A percentile compares a stretch with the other conserved stretches of the same genome.
Evolutionary conservation across 805 yeast genomes (phyloP).

Genomic region (Nakazawaea sp.): DNA sequence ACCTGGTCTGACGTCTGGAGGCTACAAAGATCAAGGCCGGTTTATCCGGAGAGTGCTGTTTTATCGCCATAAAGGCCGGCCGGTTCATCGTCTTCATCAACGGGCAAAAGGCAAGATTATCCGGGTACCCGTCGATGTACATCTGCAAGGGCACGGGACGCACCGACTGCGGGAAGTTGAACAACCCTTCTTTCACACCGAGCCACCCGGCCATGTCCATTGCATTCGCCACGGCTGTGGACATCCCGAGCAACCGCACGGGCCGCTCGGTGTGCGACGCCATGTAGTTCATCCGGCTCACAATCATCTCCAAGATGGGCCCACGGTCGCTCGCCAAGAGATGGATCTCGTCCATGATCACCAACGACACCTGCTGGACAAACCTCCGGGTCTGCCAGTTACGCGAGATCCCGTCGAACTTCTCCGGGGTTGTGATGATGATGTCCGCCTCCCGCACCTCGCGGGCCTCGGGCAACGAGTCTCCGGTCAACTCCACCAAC

Average conservation of each 20-base stretch:
- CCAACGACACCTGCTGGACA: constrained; percentile 67
- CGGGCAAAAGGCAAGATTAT: constrained; percentile 73
- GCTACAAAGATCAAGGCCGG: constrained; percentile 85
- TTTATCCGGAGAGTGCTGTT: constrained; percentile 80
- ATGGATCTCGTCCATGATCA: constrained; percentile 84
- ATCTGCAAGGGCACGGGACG: constrained; percentile 82
- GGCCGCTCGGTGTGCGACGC: constrained; percentile 53
- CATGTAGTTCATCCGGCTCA: constrained; percentile 76
- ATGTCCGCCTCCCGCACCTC: constrained; percentile 67
- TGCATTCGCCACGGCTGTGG: constrained; percentile 84
- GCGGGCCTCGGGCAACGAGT: constrained; percentile 64
- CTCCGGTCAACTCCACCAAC: constrained; percentile 79
- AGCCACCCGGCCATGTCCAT: constrained; percentile 84
- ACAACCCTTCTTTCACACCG: constrained; percentile 65
- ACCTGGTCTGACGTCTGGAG: constrained; percentile 74
- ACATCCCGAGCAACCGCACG: constrained; percentile 66
- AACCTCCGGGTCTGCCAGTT: constrained; percentile 76
- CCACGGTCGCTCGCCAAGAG: constrained; percentile 81
- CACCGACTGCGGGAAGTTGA: constrained; percentile 75
- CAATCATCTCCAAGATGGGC: constrained; percentile 82
- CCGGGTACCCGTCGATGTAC: constrained; percentile 85
- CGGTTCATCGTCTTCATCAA: constrained; percentile 84
- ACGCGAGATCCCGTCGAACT: constrained; percentile 83
- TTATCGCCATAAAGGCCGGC: constrained; percentile 89
- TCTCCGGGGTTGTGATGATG: constrained; percentile 79